These are phyloP conservation scores for Alternaria gaisen DNA, from an alignment of 2,329 filamentous ascomycete species.

Conservation along the genomic window DNA sequence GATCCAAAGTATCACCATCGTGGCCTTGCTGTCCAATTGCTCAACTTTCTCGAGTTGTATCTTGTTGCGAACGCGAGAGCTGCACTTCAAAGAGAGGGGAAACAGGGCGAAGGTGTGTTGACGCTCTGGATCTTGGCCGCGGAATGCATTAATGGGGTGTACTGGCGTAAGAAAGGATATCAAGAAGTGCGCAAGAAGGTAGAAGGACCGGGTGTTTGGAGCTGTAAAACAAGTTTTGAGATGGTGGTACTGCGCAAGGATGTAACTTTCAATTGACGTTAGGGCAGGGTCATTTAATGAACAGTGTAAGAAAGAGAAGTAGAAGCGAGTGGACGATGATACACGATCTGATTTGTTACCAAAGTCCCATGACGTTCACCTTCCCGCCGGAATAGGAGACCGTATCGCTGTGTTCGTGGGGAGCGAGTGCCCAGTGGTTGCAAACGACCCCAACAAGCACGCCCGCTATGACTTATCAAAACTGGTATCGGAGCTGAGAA, in stretches of 20 bases:
- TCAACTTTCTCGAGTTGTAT: constrained; percentile 21
- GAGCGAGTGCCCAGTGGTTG: background rate
- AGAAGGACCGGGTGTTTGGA: constrained; percentile 27
- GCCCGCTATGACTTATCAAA: too few species aligned
- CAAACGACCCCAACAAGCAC: background rate
- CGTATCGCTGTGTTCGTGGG: background rate
- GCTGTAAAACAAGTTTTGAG: constrained; percentile 32
- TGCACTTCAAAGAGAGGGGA: background rate
- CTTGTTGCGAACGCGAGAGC: constrained; percentile 13
- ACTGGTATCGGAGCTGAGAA: background rate
- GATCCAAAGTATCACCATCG: constrained; percentile 25
- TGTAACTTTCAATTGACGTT: constrained; percentile 15
- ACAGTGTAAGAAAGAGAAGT: background rate
- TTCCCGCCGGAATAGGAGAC: accelerated
- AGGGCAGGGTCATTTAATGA: background rate
- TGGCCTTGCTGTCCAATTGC: constrained; percentile 28
- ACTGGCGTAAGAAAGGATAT: constrained; percentile 41
- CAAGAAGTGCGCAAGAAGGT: constrained; percentile 23
- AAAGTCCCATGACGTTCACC: accelerated
- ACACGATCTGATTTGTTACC: accelerated
- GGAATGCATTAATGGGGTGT: constrained; percentile 36
- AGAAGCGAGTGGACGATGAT: background rate
- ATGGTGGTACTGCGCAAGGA: constrained; percentile 33
- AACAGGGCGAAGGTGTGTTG: background rate
- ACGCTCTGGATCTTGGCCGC: constrained; percentile 35